Evolutionary conservation across 2,329 filamentous ascomycete species (phyloP), one percentile per base, ranked within the genome.

Genomic region (Blastomyces gilchristii): DNA sequence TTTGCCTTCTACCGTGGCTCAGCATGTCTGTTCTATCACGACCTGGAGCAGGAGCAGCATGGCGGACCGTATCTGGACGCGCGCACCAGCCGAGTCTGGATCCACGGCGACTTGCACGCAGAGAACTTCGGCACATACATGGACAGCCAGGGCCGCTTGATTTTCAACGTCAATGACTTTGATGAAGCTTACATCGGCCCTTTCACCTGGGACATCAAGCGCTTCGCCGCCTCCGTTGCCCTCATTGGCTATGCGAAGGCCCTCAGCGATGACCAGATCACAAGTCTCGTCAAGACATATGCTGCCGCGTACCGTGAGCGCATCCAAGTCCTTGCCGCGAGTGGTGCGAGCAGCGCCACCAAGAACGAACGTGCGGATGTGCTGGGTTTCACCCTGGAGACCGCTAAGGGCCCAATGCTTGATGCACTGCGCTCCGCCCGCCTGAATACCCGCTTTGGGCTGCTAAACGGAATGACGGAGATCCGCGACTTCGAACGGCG

Each of bases 131-230:
- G 66, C 63, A 67, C 66, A 2, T 68, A 67, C 52, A 68, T 68
- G 66, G 64, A 68, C 59, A 66, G 66, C 16, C 37, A 68, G 47
- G 66, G 66, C n/a, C 64, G 64, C 4, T 54, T 68, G 31, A 63
- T 68, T 34, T 68, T 68, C 63, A 67, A 68, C 60, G 66, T 68
- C 28, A 68, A 68, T 34, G 66, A 68, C 64, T 68, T 68, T 39
- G 66, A 68, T 56, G 66, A 68, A 49, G 66, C 66, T 14, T 68
- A 66, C 37, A 64, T 68, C 31, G 66, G 66, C n/a, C 66, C 66
- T 18, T 68, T 68, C 28, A 63, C 65, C 34, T 67, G 65, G 65
- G 66, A 68, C n/a, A 43, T 68, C 43, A 66, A 68, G 45, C 66
- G 66, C n/a, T 67, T 68, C 34, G 64, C 53, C 7, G 65, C 65